Percentiles rank a stretch among this genome's conserved stretches.
phyloP scores from a whole-genome alignment of 257 asterid genomes.

The Paraleonurus japonicus region DNA sequence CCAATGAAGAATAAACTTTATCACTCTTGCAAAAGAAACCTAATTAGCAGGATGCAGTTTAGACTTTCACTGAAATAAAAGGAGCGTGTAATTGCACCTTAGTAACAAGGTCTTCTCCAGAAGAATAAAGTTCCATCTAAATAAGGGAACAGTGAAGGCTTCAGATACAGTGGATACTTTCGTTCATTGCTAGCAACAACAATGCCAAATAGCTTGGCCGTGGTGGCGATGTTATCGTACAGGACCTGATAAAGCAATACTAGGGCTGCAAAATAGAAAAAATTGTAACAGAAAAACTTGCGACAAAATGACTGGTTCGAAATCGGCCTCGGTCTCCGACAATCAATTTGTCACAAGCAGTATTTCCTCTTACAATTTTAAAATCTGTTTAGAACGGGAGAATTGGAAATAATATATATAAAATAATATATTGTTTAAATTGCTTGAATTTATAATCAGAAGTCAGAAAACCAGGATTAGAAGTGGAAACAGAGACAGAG shows the following conservation, averaged over 20 bases:
- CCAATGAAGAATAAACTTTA: constrained; percentile 20
- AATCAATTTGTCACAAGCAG: constrained; percentile 27
- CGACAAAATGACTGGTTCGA: constrained; percentile 36
- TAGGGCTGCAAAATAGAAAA: constrained; percentile 65
- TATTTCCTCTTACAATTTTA: constrained; percentile 1
- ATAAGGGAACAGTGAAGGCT: constrained; percentile 41
- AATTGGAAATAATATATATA: neutral
- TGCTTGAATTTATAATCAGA: constrained; percentile 10
- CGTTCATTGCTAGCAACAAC: constrained; percentile 43
- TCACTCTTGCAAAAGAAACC: constrained; percentile 4
- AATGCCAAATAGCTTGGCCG: constrained; percentile 45
- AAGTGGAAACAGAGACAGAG: constrained; percentile 29
- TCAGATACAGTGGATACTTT: constrained; percentile 42
- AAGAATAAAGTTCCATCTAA: constrained; percentile 79
- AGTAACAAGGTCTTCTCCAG: constrained; percentile 79
- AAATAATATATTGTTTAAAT: neutral
- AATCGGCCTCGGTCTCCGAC: constrained; percentile 42
- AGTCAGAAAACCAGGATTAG: constrained; percentile 31
- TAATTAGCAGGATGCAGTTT: constrained; percentile 11
- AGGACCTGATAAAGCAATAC: constrained; percentile 57
- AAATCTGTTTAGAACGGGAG: neutral
- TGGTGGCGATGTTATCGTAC: constrained; percentile 32
- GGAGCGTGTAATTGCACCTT: constrained; percentile 47
- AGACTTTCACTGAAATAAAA: constrained; percentile 2
- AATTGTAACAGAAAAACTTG: constrained; percentile 48